Percentiles rank a stretch among this genome's conserved stretches.
phyloP scores from a whole-genome alignment of 192 early-diverging fungal species.

The Diversispora eburnea region DNA sequence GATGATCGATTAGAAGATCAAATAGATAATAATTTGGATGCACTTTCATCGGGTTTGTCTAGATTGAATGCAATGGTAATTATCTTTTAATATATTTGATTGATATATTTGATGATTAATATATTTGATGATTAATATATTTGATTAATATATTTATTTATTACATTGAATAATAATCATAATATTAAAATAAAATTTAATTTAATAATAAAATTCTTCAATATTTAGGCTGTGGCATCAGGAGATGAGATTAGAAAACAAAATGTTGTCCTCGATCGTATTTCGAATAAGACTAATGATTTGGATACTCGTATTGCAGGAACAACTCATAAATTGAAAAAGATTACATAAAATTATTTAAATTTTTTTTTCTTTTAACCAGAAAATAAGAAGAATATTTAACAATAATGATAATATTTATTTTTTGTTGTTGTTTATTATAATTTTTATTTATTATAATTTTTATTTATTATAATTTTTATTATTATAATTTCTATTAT shows the following conservation, averaged over 20 bases:
- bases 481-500: too few relatives aligned
- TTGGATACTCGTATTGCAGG: conserved; percentile 3
- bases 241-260: conserved; percentile 14
- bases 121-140: not conserved
- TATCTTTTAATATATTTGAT: not conserved
- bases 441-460: too few relatives aligned
- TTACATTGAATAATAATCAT: not conserved
- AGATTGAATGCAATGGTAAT: conserved; percentile 26
- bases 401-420: too few relatives aligned
- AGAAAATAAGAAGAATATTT: too few relatives aligned
- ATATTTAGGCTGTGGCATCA: conserved; percentile 15
- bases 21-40: conserved; percentile 64
- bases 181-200: not conserved
- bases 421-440: too few relatives aligned
- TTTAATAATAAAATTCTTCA: not conserved
- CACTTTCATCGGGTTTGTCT: conserved; percentile 9
- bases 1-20: conserved; percentile 65
- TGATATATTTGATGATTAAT: too few relatives aligned
- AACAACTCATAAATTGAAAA: conserved; percentile 22
- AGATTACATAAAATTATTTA: conserved; percentile 17
- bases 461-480: too few relatives aligned
- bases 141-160: not conserved
- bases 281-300: not conserved
- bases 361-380: too few relatives aligned
- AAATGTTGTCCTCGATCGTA: conserved; percentile 14